phyloP scores from a whole-genome alignment of 2,329 filamentous ascomycete species.

The Aspergillus terreus region DNA sequence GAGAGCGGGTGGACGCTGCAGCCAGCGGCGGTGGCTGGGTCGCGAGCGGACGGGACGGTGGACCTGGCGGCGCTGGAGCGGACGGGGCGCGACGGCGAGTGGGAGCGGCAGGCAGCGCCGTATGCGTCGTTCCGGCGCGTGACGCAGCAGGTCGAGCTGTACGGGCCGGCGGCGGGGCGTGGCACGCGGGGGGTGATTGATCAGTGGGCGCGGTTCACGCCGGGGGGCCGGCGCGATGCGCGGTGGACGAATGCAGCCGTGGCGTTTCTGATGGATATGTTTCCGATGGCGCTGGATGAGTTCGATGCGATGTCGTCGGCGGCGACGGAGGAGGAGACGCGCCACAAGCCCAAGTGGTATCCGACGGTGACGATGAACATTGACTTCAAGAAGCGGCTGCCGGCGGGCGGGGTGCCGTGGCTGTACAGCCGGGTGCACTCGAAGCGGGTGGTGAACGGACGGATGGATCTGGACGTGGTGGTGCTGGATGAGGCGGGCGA shows the following conservation, averaged over 20 bases:
- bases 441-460: conserved; percentile 66
- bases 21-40: conserved; percentile 41
- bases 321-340: conserved; percentile 24
- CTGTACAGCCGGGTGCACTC: conserved; percentile 62
- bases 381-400: conserved; percentile 71
- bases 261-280: conserved; percentile 66
- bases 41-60: conserved; percentile 29
- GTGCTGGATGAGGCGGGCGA: conserved; percentile 63
- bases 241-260: conserved; percentile 62
- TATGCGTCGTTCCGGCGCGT: conserved; percentile 46
- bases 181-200: conserved; percentile 44
- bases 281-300: conserved; percentile 62
- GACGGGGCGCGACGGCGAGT: conserved; percentile 24
- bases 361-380: conserved; percentile 72
- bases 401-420: conserved; percentile 67
- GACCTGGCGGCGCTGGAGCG: conserved; percentile 17
- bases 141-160: conserved; percentile 49
- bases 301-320: conserved; percentile 31
- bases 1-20: conserved; percentile 52
- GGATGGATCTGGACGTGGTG: conserved; percentile 70
- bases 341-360: conserved; percentile 59
- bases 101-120: conserved; percentile 22
- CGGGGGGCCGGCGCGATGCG: conserved; percentile 44
- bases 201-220: conserved; percentile 63
- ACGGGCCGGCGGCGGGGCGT: conserved; percentile 29